Evolutionary conservation across 306 rosid genomes (phyloP).

Genomic region (Ziziphus jujuba): DNA sequence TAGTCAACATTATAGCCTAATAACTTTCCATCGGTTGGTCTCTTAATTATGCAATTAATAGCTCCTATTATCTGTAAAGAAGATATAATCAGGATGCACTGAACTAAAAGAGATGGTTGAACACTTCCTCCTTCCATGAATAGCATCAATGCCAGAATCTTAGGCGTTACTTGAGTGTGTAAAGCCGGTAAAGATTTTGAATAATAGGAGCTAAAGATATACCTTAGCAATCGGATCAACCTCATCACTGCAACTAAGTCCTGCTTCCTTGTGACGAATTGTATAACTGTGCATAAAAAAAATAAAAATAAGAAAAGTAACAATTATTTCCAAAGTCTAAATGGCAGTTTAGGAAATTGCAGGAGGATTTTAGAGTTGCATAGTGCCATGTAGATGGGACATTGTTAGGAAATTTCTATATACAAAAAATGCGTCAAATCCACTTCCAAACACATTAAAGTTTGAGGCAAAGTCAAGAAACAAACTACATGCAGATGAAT

Average conservation of each 20-base stretch:
- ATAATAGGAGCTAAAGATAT: constrained; percentile 3
- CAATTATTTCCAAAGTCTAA: too few relatives aligned
- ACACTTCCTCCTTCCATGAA: background rate
- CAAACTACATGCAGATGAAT: background rate
- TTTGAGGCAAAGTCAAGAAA: background rate
- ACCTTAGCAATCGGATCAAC: constrained; percentile 63
- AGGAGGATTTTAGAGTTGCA: background rate
- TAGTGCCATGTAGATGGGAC: background rate
- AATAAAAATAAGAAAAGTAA: background rate
- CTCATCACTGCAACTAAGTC: constrained; percentile 55
- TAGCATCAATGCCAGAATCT: background rate
- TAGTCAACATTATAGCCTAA: constrained; percentile 59
- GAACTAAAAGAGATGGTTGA: background rate
- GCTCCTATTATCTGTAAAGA: constrained; percentile 58
- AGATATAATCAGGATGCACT: background rate
- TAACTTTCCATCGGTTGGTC: constrained; percentile 49
- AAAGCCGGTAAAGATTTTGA: background rate
- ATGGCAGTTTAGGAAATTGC: background rate
- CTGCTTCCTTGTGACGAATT: constrained; percentile 66
- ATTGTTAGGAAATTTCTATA: background rate
- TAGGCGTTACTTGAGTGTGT: background rate
- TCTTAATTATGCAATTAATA: constrained; percentile 68
- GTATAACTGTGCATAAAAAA: constrained; percentile 40
- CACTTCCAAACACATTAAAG: background rate
- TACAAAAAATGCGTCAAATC: background rate